Evolutionary conservation across 495 filamentous ascomycete species (phyloP), one percentile per base, ranked within the genome.

Genomic region (Trichoderma virens): DNA sequence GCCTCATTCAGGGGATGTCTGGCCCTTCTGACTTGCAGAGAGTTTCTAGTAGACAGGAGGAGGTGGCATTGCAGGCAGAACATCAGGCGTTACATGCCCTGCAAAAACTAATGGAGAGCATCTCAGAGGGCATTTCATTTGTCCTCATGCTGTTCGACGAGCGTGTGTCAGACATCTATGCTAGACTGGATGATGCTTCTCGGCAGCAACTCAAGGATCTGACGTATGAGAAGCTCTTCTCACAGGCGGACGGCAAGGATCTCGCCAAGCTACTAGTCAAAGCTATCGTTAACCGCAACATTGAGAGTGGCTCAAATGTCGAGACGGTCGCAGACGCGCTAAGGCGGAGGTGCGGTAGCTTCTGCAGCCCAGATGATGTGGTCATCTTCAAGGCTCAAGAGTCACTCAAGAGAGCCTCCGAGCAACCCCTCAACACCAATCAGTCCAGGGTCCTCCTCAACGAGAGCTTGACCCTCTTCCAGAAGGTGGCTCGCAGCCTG

Each of bases 341-440:
- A 23, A 82, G 94, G 27, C 82, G 95, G 68, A 84, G 91, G 65
- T 99, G 94, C 67, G 95, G 94, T 56, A 94, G 86, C 71, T 98
- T 99, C 80, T 99, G 94, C 80, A 96, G 91, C 66, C 86, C 93
- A 1, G 93, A 97, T 60, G 94, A 99, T 77, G 93, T 97, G 0
- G 85, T 98, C 39, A 91, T 96, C 60, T 99, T 98, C 85, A 97
- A 96, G 75, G 95, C 95, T 7, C 93, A 98, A 73, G 94, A 99
- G 72, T 85, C 91, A 65, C 79, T 98, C 59, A 94, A 96, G 75
- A 86, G 87, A 65, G 94, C 92, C 1, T 85, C 85, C 0, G 93
- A 97, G 74, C 84, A 86, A 20, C 84, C 86, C 30, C 78, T 85
- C 18, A 90, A 91, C 65, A 84, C 85, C 5, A 92, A 92, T 69